phyloP scores from a whole-genome alignment of 306 rosid genomes.

The Rosa multiflora region DNA sequence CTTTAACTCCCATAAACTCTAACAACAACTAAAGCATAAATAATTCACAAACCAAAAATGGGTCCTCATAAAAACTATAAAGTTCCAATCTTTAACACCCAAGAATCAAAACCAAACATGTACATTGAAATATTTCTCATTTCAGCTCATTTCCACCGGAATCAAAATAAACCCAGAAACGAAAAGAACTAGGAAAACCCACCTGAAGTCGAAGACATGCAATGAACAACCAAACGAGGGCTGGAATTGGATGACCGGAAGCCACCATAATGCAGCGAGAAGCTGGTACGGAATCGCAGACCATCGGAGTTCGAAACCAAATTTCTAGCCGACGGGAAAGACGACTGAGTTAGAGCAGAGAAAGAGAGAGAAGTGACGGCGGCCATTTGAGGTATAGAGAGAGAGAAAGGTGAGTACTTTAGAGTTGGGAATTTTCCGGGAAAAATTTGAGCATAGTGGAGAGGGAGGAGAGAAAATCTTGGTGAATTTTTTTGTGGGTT shows the following conservation, averaged over 20 bases:
- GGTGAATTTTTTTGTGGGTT: conserved; percentile 6
- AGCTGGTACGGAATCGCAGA: conserved; percentile 40
- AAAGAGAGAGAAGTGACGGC: conserved; percentile 67
- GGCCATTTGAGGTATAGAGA: conserved; percentile 45
- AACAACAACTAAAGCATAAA: conserved; percentile 3
- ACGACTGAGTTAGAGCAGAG: conserved; percentile 52
- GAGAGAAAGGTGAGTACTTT: neutral
- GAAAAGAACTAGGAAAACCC: conserved; percentile 2
- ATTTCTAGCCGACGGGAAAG: conserved; percentile 51
- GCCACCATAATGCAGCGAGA: conserved; percentile 31
- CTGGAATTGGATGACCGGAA: conserved; percentile 36
- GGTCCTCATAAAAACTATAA: neutral
- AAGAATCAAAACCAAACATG: neutral
- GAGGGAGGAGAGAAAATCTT: conserved; percentile 14
- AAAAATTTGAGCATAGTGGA: conserved; percentile 35
- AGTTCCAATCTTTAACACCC: neutral
- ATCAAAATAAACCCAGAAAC: conserved; percentile 13
- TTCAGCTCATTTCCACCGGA: conserved; percentile 6
- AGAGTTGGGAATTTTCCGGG: conserved; percentile 30
- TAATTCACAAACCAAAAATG: neutral
- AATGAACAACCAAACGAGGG: conserved; percentile 57
- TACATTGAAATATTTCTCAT: neutral
- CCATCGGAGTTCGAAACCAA: conserved; percentile 43
- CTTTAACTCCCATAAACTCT: neutral
- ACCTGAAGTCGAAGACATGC: conserved; percentile 68